Evolutionary conservation across 2,329 filamentous ascomycete genomes (phyloP).

Genomic region (Colletotrichum phormii): DNA sequence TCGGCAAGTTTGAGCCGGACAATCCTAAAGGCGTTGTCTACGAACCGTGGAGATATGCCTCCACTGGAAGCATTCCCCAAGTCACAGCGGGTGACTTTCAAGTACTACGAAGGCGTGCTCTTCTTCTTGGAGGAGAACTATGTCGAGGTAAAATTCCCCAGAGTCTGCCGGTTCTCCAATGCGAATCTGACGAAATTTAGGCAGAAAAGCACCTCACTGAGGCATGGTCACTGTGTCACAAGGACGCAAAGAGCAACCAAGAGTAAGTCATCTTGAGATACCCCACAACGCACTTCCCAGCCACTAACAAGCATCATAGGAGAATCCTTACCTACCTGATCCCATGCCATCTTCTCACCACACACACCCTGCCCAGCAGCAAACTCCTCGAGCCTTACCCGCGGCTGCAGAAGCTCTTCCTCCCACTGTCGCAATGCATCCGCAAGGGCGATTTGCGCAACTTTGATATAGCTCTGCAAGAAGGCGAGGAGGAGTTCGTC

Average conservation of each 20-base stretch:
- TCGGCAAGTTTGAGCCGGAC: slow-evolving; percentile 91
- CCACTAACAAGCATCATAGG: slow-evolving; percentile 54
- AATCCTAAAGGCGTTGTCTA: slow-evolving; percentile 84
- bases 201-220: slow-evolving; percentile 84
- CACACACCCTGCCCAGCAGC: slow-evolving; percentile 82
- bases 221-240: slow-evolving; percentile 86
- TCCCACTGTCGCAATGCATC: slow-evolving; percentile 82
- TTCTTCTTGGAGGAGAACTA: slow-evolving; percentile 96
- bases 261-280: slow-evolving; percentile 68
- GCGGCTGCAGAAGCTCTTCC: slow-evolving; percentile 80
- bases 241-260: slow-evolving; percentile 77
- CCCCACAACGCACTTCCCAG: neutral
- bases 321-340: slow-evolving; percentile 95
- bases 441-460: slow-evolving; percentile 83
- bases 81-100: slow-evolving; percentile 93
- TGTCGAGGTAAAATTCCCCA: slow-evolving; percentile 65
- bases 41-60: slow-evolving; percentile 84
- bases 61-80: slow-evolving; percentile 83
- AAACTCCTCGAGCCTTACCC: slow-evolving; percentile 81
- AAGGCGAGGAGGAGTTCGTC: slow-evolving; percentile 92
- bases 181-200: slow-evolving; percentile 50
- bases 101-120: slow-evolving; percentile 95
- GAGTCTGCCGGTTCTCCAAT: too few relatives aligned
- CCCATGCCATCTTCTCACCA: slow-evolving; percentile 90
- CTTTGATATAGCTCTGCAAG: slow-evolving; percentile 84